These are phyloP conservation scores for Exophiala phaeomuriformis DNA, from an alignment of 2,329 filamentous ascomycete species.

Conservation along the genomic window DNA sequence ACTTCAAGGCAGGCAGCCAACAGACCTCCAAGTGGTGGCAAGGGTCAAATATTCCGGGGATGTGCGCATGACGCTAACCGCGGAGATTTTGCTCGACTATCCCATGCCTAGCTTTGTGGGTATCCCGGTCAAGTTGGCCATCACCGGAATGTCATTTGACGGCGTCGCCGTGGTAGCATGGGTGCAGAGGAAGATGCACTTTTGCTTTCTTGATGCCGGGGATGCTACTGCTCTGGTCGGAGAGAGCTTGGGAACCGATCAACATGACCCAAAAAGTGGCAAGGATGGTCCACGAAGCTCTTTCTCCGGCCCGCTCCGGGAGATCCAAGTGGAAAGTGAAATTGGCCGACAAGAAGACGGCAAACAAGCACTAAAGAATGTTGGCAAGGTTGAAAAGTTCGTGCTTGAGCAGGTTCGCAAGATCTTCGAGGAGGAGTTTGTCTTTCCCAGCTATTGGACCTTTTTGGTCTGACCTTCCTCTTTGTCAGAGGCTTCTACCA, in stretches of 20 bases:
- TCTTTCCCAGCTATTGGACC: slow-evolving; percentile 98
- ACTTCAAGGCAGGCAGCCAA: slow-evolving; percentile 65
- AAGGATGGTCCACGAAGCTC: slow-evolving; percentile 31
- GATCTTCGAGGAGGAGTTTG: slow-evolving; percentile 98
- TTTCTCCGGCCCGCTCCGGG: slow-evolving; percentile 68
- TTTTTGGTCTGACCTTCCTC: slow-evolving; percentile 62
- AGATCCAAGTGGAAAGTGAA: slow-evolving; percentile 94
- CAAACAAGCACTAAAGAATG: slow-evolving; percentile 94
- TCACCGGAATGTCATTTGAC: slow-evolving; percentile 91
- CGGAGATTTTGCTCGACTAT: slow-evolving; percentile 93
- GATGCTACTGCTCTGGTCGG: slow-evolving; percentile 71
- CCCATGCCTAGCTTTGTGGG: slow-evolving; percentile 98
- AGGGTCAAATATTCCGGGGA: slow-evolving; percentile 85
- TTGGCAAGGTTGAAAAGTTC: slow-evolving; percentile 96
- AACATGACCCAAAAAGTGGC: slow-evolving; percentile 16
- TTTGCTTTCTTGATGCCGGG: slow-evolving; percentile 89
- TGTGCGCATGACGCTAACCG: slow-evolving; percentile 78
- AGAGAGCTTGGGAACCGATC: slow-evolving; percentile 32
- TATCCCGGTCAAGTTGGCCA: slow-evolving; percentile 87
- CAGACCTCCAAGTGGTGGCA: slow-evolving; percentile 89
- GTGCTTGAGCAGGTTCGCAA: slow-evolving; percentile 91
- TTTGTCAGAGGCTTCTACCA: not conserved
- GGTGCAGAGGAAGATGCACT: slow-evolving; percentile 80
- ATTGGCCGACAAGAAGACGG: slow-evolving; percentile 87
- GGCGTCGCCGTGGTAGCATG: slow-evolving; percentile 87